Conservation (phyloP, 345 rosid genomes). For the Rubroshorea leprosula region DNA sequence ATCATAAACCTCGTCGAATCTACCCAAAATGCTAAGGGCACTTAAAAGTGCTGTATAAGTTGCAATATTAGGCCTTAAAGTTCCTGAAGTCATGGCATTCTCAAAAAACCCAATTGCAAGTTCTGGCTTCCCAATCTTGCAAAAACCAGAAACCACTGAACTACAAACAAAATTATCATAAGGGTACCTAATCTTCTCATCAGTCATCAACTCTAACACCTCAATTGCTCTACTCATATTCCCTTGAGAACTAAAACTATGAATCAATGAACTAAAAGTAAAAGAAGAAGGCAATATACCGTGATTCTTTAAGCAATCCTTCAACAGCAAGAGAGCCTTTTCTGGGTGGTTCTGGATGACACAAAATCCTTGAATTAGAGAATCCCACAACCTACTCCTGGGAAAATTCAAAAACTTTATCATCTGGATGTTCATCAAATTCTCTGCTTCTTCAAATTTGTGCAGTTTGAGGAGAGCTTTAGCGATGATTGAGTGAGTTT, state of each 20-base stretch:
- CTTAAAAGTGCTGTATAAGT: conserved; percentile 52
- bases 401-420: conserved; percentile 30
- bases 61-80: conserved; percentile 52
- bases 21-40: conserved; percentile 59
- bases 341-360: conserved; percentile 35
- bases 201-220: conserved; percentile 60
- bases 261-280: conserved; percentile 50
- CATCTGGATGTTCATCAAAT: conserved; percentile 36
- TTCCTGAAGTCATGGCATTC: conserved; percentile 40
- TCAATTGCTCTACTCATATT: conserved; percentile 50
- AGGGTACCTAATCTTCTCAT: conserved; percentile 40
- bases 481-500: conserved; percentile 40
- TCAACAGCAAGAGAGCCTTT: conserved; percentile 40
- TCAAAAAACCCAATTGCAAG: conserved; percentile 52
- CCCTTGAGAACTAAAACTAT: conserved; percentile 42
- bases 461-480: conserved; percentile 48
- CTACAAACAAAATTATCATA: conserved; percentile 69
- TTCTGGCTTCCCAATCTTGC: conserved; percentile 63
- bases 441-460: conserved; percentile 55
- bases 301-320: conserved; percentile 37
- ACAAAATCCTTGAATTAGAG: conserved; percentile 47
- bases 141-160: conserved; percentile 61
- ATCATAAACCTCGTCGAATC: conserved; percentile 40
- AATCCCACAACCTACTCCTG: conserved; percentile 36
- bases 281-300: conserved; percentile 56